Evolutionary conservation across 106 monocot species (phyloP).

Genomic region (Hemerocallis citrina): DNA sequence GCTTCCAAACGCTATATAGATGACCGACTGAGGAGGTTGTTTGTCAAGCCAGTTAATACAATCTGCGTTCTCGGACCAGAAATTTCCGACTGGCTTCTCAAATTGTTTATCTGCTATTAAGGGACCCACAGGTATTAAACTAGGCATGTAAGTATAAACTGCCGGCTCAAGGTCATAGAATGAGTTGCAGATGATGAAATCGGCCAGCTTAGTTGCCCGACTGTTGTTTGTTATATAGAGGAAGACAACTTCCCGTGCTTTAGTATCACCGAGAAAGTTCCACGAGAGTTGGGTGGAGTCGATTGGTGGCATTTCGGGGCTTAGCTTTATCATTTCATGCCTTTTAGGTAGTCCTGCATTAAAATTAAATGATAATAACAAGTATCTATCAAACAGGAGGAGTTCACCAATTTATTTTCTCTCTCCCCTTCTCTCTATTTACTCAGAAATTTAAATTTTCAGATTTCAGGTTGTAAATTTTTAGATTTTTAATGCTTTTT

Average conservation of each 20-base stretch:
- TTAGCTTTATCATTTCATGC: slow-evolving; percentile 9
- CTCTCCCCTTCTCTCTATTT: too few relatives aligned
- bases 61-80: slow-evolving; percentile 31
- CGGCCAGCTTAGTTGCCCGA: slow-evolving; percentile 8
- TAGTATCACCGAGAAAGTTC: slow-evolving; percentile 8
- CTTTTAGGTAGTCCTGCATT: slow-evolving; percentile 9
- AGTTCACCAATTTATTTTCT: not conserved
- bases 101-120: not conserved
- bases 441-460: too few relatives aligned
- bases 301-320: slow-evolving; percentile 19
- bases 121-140: slow-evolving; percentile 26
- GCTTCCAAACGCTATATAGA: slow-evolving; percentile 75
- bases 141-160: not conserved
- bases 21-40: slow-evolving; percentile 30
- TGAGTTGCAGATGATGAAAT: slow-evolving; percentile 40
- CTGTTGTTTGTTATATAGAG: not conserved
- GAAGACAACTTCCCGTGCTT: slow-evolving; percentile 5
- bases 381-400: not conserved
- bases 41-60: slow-evolving; percentile 50
- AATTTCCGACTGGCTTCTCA: slow-evolving; percentile 8
- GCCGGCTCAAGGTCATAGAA: slow-evolving; percentile 30
- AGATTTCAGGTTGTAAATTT: too few relatives aligned
- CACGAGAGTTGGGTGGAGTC: slow-evolving; percentile 16
- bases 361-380: not conserved
- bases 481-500: too few relatives aligned